A percentile compares a stretch with the other conserved stretches of the same genome.
Conservation (phyloP, 331 rosid genomes). For the Acacia pycnantha region DNA sequence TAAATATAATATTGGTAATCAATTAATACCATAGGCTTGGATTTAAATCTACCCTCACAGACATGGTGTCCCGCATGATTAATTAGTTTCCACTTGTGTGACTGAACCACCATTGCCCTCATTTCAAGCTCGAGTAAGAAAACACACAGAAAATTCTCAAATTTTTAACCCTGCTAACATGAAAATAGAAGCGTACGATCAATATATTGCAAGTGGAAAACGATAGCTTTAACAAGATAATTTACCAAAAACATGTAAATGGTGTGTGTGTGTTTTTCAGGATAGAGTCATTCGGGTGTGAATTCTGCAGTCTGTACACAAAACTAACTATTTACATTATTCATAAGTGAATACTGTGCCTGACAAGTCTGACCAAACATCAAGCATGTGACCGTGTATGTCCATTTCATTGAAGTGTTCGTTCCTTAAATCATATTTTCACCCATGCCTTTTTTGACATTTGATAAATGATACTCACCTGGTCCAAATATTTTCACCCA, state of each 20-base stretch:
- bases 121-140: neutral
- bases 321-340: neutral
- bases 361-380: neutral
- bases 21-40: neutral
- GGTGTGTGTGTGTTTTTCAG: neutral
- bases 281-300: neutral
- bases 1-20: neutral
- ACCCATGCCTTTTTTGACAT: neutral
- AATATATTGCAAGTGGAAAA: neutral
- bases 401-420: neutral
- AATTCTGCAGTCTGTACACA: neutral
- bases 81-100: neutral
- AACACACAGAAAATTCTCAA: neutral
- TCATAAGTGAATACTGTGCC: neutral
- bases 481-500: too few species aligned
- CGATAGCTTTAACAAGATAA: neutral
- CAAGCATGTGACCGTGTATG: neutral
- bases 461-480: conserved; percentile 7
- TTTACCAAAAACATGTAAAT: neutral
- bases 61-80: neutral
- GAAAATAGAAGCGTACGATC: neutral
- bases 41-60: neutral
- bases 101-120: neutral
- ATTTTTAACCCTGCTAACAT: neutral
- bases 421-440: neutral